Percentiles rank a stretch among this genome's conserved stretches.
Evolutionary conservation across 257 asterid genomes (phyloP).

Genomic region (Lithospermum erythrorhizon): DNA sequence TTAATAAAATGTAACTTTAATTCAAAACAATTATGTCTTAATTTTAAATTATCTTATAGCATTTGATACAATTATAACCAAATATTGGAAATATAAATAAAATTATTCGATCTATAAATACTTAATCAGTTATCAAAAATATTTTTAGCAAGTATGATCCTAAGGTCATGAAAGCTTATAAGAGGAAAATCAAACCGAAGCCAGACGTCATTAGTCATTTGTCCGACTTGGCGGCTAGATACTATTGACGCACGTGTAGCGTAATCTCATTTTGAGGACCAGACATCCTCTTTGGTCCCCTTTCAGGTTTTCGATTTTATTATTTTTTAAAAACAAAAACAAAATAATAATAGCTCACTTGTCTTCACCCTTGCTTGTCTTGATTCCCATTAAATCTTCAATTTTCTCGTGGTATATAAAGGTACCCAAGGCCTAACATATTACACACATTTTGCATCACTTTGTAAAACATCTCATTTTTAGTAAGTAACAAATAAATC

Average conservation of each 20-base stretch:
- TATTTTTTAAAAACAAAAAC: too few relatives aligned
- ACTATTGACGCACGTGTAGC: not conserved
- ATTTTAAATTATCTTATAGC: too few relatives aligned
- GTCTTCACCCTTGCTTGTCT: not conserved
- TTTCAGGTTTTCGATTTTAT: not conserved
- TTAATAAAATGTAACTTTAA: too few relatives aligned
- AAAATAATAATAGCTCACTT: not conserved
- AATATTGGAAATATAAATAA: too few relatives aligned
- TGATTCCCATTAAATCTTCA: not conserved
- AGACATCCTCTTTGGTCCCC: not conserved
- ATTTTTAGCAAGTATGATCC: too few relatives aligned
- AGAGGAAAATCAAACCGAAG: not conserved
- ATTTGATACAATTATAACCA: too few relatives aligned
- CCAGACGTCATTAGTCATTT: not conserved
- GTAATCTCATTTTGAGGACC: not conserved
- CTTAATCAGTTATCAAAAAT: too few relatives aligned
- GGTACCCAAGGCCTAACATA: not conserved
- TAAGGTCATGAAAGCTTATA: too few relatives aligned
- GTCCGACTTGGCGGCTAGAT: constrained; percentile 4
- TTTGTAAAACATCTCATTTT: not conserved
- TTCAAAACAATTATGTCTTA: too few relatives aligned
- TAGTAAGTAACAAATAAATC: not conserved
- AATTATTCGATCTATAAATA: too few relatives aligned
- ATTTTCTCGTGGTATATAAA: not conserved
- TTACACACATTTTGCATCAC: not conserved